Evolutionary conservation across 495 filamentous ascomycete genomes (phyloP).

Genomic region (Penicillium bovifimosum): DNA sequence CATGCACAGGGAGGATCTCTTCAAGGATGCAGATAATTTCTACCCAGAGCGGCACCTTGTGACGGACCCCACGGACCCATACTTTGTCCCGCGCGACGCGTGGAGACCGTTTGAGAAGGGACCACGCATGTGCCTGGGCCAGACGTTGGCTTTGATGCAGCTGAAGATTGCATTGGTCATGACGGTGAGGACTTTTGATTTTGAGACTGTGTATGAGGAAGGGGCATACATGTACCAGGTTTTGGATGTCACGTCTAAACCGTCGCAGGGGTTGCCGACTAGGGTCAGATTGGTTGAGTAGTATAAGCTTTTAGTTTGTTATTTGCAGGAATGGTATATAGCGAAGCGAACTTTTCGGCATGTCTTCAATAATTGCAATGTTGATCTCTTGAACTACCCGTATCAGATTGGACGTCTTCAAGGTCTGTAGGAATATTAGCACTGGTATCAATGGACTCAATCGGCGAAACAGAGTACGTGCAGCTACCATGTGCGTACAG

Average conservation of each 20-base stretch:
- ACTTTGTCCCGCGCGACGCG: conserved; percentile 24
- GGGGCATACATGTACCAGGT: neutral
- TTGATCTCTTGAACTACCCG: too few species aligned
- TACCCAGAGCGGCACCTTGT: conserved; percentile 22
- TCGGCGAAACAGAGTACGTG: too few species aligned
- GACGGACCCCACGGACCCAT: conserved; percentile 8
- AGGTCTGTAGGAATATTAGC: too few species aligned
- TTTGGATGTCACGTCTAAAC: neutral
- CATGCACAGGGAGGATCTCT: neutral
- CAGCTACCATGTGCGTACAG: too few species aligned
- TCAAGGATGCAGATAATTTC: conserved; percentile 13
- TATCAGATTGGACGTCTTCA: too few species aligned
- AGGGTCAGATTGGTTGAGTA: neutral
- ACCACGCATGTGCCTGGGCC: conserved; percentile 49
- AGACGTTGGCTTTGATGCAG: conserved; percentile 48
- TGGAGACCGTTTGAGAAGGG: conserved; percentile 51
- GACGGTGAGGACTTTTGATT: conserved; percentile 41
- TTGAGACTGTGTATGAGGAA: conserved; percentile 42
- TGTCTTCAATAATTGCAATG: too few species aligned
- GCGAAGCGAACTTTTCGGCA: too few species aligned
- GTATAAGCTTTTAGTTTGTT: too few species aligned
- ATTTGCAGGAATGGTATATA: too few species aligned
- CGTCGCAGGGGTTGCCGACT: neutral
- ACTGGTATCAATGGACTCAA: too few species aligned
- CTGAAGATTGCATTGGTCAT: conserved; percentile 41